phyloP scores from a whole-genome alignment of 2,329 filamentous ascomycete genomes.

The Lachnellula occidentalis region DNA sequence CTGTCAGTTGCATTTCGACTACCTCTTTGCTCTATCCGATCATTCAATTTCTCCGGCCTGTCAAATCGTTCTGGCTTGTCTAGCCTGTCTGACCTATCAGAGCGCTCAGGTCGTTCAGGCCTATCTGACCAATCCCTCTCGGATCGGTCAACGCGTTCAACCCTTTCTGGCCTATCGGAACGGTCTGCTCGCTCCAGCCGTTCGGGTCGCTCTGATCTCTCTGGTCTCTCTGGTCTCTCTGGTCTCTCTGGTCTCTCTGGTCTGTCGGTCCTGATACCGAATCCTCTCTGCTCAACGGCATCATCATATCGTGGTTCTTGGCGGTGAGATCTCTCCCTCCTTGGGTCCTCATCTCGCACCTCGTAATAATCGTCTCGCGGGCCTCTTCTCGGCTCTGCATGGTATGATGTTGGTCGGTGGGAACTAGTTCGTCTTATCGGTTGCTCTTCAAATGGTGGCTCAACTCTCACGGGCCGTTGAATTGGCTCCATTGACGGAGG shows the following conservation, averaged over 20 bases:
- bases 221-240: slow-evolving; percentile 13
- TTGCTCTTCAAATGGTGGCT: slow-evolving; percentile 17
- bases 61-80: slow-evolving; percentile 1
- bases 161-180: slow-evolving; percentile 6
- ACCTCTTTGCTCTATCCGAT: slow-evolving; percentile 20
- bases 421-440: slow-evolving; percentile 33
- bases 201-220: slow-evolving; percentile 15
- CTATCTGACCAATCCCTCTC: slow-evolving; percentile 17
- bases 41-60: slow-evolving; percentile 8
- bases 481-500: slow-evolving; percentile 26
- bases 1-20: slow-evolving; percentile 9
- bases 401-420: slow-evolving; percentile 25
- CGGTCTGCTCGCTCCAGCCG: slow-evolving; percentile 7
- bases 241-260: slow-evolving; percentile 8
- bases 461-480: slow-evolving; percentile 22
- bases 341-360: slow-evolving; percentile 25
- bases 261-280: slow-evolving; percentile 20
- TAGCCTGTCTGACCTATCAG: background rate
- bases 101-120: slow-evolving; percentile 7
- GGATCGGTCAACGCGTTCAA: slow-evolving; percentile 8
- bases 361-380: slow-evolving; percentile 29
- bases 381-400: slow-evolving; percentile 23
- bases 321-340: slow-evolving; percentile 17
- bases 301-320: slow-evolving; percentile 26
- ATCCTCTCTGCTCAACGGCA: slow-evolving; percentile 25